Evolutionary conservation across 257 asterid genomes (phyloP).

Genomic region (Osmanthus fragrans): DNA sequence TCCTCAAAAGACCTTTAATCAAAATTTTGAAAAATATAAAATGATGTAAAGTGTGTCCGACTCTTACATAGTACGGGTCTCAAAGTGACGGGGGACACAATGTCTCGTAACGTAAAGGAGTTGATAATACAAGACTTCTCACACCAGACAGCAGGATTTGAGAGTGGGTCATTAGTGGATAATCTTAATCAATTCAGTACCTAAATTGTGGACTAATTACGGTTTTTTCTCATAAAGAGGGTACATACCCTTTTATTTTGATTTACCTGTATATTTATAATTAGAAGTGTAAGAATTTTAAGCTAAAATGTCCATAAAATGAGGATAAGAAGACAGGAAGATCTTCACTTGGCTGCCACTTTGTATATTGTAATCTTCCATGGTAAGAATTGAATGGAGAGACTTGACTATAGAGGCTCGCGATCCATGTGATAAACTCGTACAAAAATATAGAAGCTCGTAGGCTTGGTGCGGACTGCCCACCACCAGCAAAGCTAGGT

Average conservation of each 20-base stretch:
- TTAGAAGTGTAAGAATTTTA: background rate
- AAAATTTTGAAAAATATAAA: constrained; percentile 21
- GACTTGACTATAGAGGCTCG: too few relatives aligned
- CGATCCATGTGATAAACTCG: too few relatives aligned
- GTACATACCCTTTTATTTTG: background rate
- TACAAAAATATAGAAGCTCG: too few relatives aligned
- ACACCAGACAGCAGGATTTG: constrained; percentile 24
- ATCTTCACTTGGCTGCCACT: background rate
- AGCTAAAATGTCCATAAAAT: constrained; percentile 16
- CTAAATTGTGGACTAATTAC: constrained; percentile 27
- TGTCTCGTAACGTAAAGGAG: constrained; percentile 48
- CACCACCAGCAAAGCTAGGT: too few relatives aligned
- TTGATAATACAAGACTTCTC: constrained; percentile 19
- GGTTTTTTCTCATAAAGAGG: constrained; percentile 5
- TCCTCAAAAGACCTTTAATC: too few relatives aligned
- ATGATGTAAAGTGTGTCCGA: constrained; percentile 40
- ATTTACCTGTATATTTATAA: constrained; percentile 17
- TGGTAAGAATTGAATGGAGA: too few relatives aligned
- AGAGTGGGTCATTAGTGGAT: constrained; percentile 56
- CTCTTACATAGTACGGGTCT: background rate
- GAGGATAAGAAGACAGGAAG: background rate
- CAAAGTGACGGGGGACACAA: constrained; percentile 48
- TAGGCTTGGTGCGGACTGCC: too few relatives aligned
- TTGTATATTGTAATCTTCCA: background rate
- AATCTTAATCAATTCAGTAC: constrained; percentile 30